phyloP scores from a whole-genome alignment of 371 early-diverging fungal genomes.

The Gilbertella persicaria region DNA sequence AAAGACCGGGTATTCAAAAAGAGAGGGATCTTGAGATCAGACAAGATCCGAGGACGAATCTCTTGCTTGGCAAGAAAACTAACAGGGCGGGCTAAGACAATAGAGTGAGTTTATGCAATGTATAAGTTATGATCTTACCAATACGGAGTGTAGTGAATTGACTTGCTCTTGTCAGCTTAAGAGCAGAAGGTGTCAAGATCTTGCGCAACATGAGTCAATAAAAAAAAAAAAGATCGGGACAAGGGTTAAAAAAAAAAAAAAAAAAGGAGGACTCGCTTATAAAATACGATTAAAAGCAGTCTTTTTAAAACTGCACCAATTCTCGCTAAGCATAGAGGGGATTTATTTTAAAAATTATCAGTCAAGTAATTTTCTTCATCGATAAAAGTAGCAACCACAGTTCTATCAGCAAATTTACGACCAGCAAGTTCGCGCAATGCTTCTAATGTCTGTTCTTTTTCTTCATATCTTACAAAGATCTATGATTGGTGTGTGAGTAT shows the following conservation, averaged over 20 bases:
- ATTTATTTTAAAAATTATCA: conserved; percentile 56
- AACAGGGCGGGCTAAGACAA: no score
- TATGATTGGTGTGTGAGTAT: conserved; percentile 16
- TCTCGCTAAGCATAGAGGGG: no score
- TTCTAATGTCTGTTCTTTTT: conserved; percentile 55
- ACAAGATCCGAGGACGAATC: conserved; percentile 3
- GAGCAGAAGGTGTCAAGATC: conserved; percentile 7
- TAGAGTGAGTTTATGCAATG: background rate
- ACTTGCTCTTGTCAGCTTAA: conserved; percentile 1
- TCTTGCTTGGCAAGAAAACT: conserved; percentile 9
- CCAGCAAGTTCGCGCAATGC: conserved; percentile 92
- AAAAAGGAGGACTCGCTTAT: background rate
- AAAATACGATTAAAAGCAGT: no score
- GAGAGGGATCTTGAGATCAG: conserved; percentile 20
- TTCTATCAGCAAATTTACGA: conserved; percentile 91
- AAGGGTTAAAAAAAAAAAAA: background rate
- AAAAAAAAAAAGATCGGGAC: no score
- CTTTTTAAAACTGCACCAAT: no score
- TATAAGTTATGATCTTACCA: background rate
- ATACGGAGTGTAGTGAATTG: conserved; percentile 1
- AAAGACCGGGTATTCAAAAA: conserved; percentile 21
- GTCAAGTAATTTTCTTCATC: conserved; percentile 67
- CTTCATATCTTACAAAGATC: conserved; percentile 85
- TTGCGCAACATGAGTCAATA: conserved; percentile 11
- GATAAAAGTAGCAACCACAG: conserved; percentile 88